Evolutionary conservation across 768 basidiomycete species (phyloP), one percentile per base, ranked within the genome.

Genomic region (Boletus fagicola): DNA sequence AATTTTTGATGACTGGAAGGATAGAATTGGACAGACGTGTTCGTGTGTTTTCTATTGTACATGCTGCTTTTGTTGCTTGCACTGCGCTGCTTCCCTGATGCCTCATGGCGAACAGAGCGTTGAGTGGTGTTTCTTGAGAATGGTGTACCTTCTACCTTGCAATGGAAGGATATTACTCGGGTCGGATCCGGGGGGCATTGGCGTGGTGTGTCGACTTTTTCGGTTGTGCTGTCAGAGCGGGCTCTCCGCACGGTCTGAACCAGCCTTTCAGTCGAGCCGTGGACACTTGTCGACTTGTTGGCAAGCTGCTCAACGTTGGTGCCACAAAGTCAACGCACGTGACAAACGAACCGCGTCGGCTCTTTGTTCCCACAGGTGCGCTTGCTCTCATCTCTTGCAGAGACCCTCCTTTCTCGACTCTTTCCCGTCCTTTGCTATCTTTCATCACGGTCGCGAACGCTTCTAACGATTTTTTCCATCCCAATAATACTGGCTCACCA

Each of bases 281-380:
- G 28, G 28, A 30, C 18, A 18, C 13, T 28, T 31, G 31, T 35
- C 47, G n/a, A 33, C 20, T 20, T 33, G 47, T 22, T 33, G 47
- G 28, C 30, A 13, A 31, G 46, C 28, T 24, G 26, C 18, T n/a
- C n/a, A 13, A 9, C 10, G 16, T 28, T 15, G 26, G 13, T 48
- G 46, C 7, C 43, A 35, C 38, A n/a, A 71, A 72, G 43, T 71
- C 66, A 71, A 70, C 58, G 28, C 70, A 73, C 70, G 70, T 71
- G 70, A 71, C 60, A 65, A 69, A 49, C 47, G 69, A 71, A 71
- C 70, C 70, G 69, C 65, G 69, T 65, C 58, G 26, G 49, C 45
- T 43, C 44, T 57, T 56, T 54, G 57, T 58, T 63, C 61, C 59
- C 67, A 66, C 60, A 61, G 24, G 36, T 53, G 49, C 7, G 22